Base-by-base conservation (phyloP, 176 grass and related monocot genomes). In the Areca catechu region DNA sequence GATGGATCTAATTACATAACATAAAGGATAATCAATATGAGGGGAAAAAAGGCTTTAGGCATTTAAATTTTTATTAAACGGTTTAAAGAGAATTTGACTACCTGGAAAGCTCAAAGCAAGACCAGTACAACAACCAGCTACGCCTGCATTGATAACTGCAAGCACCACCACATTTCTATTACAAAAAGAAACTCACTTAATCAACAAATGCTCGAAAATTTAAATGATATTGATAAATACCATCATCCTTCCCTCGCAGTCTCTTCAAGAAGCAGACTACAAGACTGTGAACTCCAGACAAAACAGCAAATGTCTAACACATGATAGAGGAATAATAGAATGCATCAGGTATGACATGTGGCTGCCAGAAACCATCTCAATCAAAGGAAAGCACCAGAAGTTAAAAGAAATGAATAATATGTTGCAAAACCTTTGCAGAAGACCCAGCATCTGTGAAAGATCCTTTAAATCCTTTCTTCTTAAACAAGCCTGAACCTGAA, bases 31-130 rank as follows among this genome's bases (percentile, higher is more conserved):
- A 43, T 34, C 34, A 12, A 43, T 14, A 43, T 43, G 34, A 34
- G 10, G 12, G 10, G 12, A 12, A 12, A 43, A 43, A 43, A 43
- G 3, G 34, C 34, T 43, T 10, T 30, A 30, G 28, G 5, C 28
- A 30, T 30, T 30, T 12, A 12, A 43, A 43, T 43, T 43, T 43
- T 6, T 43, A 12, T 43, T 43, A 43, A 43, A 43, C 14, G 34
- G 34, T 43, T 43, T 12, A 10, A 43, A 43, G 34, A 43, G 34
- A 43, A 12, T 43, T 43, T 43, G 2, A 43, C 34, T 92, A 97
- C 92, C 92, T 74, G 92, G 83, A 70, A 97, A 97, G 59, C 87
- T 88, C 84, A 97, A 76, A 77, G 93, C 86, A 68, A 91, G 53
- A 50, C 87, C 92, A 19, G 93, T 97, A 55, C 83, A 91, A 37